These are phyloP conservation scores for Camelina sativa DNA, from an alignment of 345 rosid genomes.

Conservation along the genomic window DNA sequence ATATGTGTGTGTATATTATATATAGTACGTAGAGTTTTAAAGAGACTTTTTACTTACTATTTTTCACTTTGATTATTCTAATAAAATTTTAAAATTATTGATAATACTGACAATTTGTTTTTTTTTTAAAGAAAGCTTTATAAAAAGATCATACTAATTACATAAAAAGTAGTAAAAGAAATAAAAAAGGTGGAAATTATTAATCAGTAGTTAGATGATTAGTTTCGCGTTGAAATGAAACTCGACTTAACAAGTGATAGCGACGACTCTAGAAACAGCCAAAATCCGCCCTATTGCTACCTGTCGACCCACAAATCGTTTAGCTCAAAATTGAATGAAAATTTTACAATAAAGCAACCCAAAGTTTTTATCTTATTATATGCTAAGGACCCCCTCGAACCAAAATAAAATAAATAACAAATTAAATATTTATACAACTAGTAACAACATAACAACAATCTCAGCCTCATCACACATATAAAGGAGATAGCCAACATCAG, in stretches of 20 bases:
- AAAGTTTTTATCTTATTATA: constrained; percentile 27
- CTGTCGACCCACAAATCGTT: constrained; percentile 43
- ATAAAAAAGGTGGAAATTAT: constrained; percentile 35
- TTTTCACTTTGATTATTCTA: no score
- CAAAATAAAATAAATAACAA: not conserved
- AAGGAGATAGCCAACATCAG: constrained; percentile 36
- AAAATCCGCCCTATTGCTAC: constrained; percentile 42
- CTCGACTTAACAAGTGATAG: constrained; percentile 42
- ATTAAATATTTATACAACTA: constrained; percentile 10
- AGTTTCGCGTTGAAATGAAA: constrained; percentile 36
- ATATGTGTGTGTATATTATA: no score
- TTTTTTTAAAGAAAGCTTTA: not conserved
- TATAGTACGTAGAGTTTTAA: no score
- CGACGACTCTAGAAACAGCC: constrained; percentile 46
- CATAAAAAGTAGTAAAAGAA: constrained; percentile 15
- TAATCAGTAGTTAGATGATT: constrained; percentile 40
- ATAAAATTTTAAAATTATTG: not conserved
- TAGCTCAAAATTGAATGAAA: constrained; percentile 24
- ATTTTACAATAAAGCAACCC: constrained; percentile 31
- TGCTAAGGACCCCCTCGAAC: not conserved
- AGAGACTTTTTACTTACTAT: no score
- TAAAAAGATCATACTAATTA: not conserved
- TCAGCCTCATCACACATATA: constrained; percentile 37
- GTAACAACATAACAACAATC: constrained; percentile 23
- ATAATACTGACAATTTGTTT: not conserved